These are phyloP conservation scores for Verbascum thapsus DNA, from an alignment of 257 asterid species.

Conservation along the genomic window DNA sequence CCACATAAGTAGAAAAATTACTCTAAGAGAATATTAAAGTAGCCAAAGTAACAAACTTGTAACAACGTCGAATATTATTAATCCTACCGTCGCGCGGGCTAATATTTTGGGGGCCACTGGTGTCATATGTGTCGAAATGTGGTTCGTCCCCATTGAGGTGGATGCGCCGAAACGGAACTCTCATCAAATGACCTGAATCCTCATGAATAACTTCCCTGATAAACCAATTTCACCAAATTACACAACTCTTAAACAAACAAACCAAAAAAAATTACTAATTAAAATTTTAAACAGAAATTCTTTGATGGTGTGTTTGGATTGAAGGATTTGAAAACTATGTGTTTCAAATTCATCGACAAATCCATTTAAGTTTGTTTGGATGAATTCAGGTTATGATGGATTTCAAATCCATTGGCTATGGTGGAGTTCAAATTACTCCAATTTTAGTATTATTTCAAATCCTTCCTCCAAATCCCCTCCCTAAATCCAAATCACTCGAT, in stretches of 20 bases:
- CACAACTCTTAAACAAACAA: not conserved
- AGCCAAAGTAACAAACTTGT: not conserved
- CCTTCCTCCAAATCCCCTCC: too few relatives aligned
- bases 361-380: too few relatives aligned
- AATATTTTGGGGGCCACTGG: conserved; percentile 91
- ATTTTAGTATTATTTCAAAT: too few relatives aligned
- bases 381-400: too few relatives aligned
- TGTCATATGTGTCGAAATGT: conserved; percentile 93
- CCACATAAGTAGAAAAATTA: not conserved
- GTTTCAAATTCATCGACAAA: too few relatives aligned
- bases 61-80: conserved; percentile 4
- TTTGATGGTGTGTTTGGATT: too few relatives aligned
- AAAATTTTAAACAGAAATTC: too few relatives aligned
- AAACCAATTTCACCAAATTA: conserved; percentile 32
- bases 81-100: conserved; percentile 65
- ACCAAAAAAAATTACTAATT: not conserved
- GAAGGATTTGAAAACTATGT: too few relatives aligned
- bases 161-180: conserved; percentile 88
- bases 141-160: conserved; percentile 84
- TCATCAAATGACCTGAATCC: conserved; percentile 74
- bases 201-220: conserved; percentile 85
- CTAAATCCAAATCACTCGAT: too few relatives aligned
- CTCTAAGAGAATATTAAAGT: not conserved
- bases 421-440: too few relatives aligned
- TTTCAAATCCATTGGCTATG: too few relatives aligned